Evolutionary conservation across 257 asterid species (phyloP), one percentile per base, ranked within the genome.

Genomic region (Forsythia suspensa): DNA sequence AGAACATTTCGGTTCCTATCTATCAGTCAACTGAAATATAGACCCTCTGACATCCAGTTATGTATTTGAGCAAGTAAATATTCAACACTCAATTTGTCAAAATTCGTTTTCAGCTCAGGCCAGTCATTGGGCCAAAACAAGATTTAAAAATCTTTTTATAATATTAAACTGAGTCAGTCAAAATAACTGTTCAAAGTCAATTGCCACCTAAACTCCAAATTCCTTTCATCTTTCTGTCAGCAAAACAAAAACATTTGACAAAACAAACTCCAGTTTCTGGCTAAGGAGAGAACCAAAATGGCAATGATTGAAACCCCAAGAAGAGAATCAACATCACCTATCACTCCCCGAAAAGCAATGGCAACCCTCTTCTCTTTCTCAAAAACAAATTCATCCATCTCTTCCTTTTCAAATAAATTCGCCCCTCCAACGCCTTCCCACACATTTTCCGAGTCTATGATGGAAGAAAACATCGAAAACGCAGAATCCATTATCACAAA

Each of bases 391-490:
- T 41, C 88, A 18, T 51, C 80, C 21, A 38, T 59, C 72, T 80
- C 89, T 74, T 71, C 81, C 7, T 59, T 75, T 66, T 71, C 88
- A 16, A 79, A 70, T 71, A 85, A 80, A 71, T 61, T 67, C 18
- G 52, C 87, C 65, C 79, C 86, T 71, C 76, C 85, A 11, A 73
- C 77, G n/a, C 69, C 83, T 20, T 39, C 74, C 2, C 77, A 13
- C 20, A 75, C 84, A 7, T 74, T 86, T 41, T 89, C 91, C 39
- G 90, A 81, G 18, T 66, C 92, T 0, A 84, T 78, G 80, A 86
- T 86, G 82, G 91, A 82, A 46, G 91, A 89, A 72, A 82, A 75
- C 76, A 81, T 92, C 15, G 84, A 85, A 69, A 82, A 75, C 5
- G 88, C 88, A 0, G 86, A 74, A 76, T 48, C 73, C 78, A 39